Percentiles rank a stretch among this genome's conserved stretches.
phyloP scores from a whole-genome alignment of 2,329 filamentous ascomycete genomes.

The Colletotrichum lini region DNA sequence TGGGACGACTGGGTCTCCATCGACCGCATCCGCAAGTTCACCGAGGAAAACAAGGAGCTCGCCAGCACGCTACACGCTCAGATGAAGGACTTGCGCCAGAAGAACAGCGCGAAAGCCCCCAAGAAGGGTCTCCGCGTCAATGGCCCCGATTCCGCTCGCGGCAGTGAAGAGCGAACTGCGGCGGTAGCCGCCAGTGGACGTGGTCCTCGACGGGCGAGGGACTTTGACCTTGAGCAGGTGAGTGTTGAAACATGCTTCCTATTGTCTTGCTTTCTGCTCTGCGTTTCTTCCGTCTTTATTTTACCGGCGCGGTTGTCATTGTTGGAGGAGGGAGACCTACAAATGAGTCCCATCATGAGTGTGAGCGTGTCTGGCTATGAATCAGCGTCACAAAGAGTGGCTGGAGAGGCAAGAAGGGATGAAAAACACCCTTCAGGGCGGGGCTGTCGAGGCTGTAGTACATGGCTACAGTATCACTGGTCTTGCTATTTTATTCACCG shows the following conservation, averaged over 20 bases:
- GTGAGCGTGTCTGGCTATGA: conserved; percentile 2
- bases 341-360: conserved; percentile 6
- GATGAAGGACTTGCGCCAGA: conserved; percentile 71
- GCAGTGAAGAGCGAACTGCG: conserved; percentile 83
- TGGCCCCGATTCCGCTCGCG: conserved; percentile 76
- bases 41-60: conserved; percentile 93
- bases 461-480: conserved; percentile 3
- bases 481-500: not conserved
- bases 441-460: not conserved
- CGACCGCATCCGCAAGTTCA: conserved; percentile 94
- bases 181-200: conserved; percentile 72
- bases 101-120: conserved; percentile 64
- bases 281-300: conserved; percentile 23
- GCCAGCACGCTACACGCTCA: conserved; percentile 81
- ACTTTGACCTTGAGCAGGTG: conserved; percentile 88
- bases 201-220: conserved; percentile 81
- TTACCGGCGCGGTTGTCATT: conserved; percentile 2
- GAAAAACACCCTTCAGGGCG: conserved; percentile 27
- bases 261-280: conserved; percentile 42
- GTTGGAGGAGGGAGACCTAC: not conserved
- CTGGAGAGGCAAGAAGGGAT: conserved; percentile 6
- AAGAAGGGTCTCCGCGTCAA: conserved; percentile 64
- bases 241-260: conserved; percentile 54
- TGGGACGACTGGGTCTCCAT: conserved; percentile 99
- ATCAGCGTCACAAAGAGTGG: conserved; percentile 8